These are phyloP conservation scores for Penicillium sp. DNA, from an alignment of 2,329 filamentous ascomycete species.

Conservation along the genomic window DNA sequence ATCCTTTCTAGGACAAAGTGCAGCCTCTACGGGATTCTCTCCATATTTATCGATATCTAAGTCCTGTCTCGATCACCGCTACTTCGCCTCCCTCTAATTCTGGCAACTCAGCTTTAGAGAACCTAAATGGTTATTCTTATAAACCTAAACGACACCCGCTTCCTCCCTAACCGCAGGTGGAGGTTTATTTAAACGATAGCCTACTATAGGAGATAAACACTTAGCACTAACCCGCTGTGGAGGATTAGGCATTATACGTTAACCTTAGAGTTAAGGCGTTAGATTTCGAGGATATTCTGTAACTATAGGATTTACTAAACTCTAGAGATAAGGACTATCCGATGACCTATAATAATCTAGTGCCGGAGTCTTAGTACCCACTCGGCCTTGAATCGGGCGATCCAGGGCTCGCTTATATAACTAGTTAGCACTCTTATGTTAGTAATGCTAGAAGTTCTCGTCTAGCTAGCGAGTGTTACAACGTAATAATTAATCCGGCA, in stretches of 20 bases:
- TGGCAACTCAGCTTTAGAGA: conserved; percentile 4
- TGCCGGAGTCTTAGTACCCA: conserved; percentile 9
- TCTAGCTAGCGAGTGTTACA: conserved; percentile 9
- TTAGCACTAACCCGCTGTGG: conserved; percentile 6
- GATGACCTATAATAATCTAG: conserved; percentile 4
- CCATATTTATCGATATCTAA: conserved; percentile 21
- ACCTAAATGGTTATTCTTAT: conserved; percentile 1
- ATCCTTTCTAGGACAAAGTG: conserved; percentile 17
- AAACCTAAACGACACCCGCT: conserved; percentile 20
- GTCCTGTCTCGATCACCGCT: conserved; percentile 20
- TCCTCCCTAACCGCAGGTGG: conserved; percentile 19
- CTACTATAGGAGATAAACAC: conserved; percentile 8
- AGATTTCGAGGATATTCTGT: conserved; percentile 12
- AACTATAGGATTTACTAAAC: conserved; percentile 9
- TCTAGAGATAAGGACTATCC: conserved; percentile 11
- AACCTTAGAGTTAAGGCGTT: conserved; percentile 7
- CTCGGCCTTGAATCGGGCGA: conserved; percentile 11
- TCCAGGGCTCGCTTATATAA: conserved; percentile 10
- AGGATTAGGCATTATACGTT: conserved; percentile 9
- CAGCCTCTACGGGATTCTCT: conserved; percentile 12
- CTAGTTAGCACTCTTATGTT: conserved; percentile 16
- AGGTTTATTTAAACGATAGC: conserved; percentile 19
- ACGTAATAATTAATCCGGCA: conserved; percentile 18
- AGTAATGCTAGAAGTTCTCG: conserved; percentile 9
- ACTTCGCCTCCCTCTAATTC: conserved; percentile 17